phyloP scores from a whole-genome alignment of 2,329 filamentous ascomycete species.

The Penicillium corylophilum region DNA sequence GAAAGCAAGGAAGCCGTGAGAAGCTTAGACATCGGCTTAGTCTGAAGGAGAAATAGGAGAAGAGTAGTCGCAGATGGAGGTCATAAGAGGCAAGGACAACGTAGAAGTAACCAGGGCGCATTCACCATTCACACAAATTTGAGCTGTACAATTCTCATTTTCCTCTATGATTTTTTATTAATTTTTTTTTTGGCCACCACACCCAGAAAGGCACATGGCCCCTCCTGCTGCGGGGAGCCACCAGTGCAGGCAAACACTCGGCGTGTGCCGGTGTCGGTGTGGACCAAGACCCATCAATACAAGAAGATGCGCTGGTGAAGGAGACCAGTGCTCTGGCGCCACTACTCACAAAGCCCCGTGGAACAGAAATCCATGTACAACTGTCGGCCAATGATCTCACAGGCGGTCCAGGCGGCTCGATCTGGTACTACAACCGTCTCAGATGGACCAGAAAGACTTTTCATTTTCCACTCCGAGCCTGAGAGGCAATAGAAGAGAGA shows the following conservation, averaged over 20 bases:
- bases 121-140: slow-evolving; percentile 17
- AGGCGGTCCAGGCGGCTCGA: slow-evolving; percentile 26
- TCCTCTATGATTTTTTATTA: background rate
- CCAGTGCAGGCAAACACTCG: slow-evolving; percentile 22
- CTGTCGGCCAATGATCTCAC: slow-evolving; percentile 29
- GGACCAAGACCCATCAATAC: background rate
- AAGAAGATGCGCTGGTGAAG: background rate
- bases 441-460: slow-evolving; percentile 1
- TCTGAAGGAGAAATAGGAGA: slow-evolving; percentile 11
- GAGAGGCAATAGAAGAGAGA: background rate
- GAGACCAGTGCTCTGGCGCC: slow-evolving; percentile 6
- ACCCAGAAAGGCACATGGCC: slow-evolving; percentile 23
- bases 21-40: slow-evolving; percentile 10
- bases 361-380: slow-evolving; percentile 31
- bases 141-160: slow-evolving; percentile 19
- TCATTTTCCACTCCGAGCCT: background rate
- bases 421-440: slow-evolving; percentile 29
- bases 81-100: slow-evolving; percentile 7
- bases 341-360: slow-evolving; percentile 29
- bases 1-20: background rate
- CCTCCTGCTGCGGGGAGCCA: slow-evolving; percentile 25
- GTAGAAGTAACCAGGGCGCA: slow-evolving; percentile 18
- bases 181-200: slow-evolving; percentile 19
- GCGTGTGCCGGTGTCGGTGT: slow-evolving; percentile 2
- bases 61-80: slow-evolving; percentile 3